Conservation (phyloP, 768 basidiomycete genomes). For the Phaffia tasmanica region DNA sequence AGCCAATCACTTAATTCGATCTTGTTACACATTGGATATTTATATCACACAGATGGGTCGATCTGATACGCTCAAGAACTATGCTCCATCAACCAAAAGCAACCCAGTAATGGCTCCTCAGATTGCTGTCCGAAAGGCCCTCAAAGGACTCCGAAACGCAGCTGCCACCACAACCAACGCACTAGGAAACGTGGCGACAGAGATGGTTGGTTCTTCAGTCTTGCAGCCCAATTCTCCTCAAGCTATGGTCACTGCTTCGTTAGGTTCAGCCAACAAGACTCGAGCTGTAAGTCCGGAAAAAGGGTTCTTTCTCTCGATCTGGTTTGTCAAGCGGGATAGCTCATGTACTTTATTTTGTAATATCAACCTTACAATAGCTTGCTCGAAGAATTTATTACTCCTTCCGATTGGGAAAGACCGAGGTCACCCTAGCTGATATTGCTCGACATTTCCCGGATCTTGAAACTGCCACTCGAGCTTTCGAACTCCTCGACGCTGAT, state of each 20-base stretch:
- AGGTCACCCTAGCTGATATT: constrained; percentile 58
- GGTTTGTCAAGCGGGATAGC: constrained; percentile 2
- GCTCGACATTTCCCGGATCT: constrained; percentile 54
- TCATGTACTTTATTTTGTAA: neutral
- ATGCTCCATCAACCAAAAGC: constrained; percentile 38
- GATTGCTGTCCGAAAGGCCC: constrained; percentile 55
- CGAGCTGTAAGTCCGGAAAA: constrained; percentile 44
- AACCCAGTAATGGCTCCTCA: constrained; percentile 45
- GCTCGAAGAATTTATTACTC: constrained; percentile 79
- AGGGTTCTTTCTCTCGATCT: neutral
- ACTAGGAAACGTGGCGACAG: constrained; percentile 48
- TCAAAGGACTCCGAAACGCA: constrained; percentile 51
- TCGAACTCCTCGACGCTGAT: constrained; percentile 42
- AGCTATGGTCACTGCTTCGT: constrained; percentile 66
- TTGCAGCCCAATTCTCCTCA: constrained; percentile 59
- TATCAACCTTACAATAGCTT: constrained; percentile 43
- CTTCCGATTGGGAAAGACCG: constrained; percentile 54
- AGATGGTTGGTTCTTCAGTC: constrained; percentile 55
- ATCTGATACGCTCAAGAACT: constrained; percentile 48
- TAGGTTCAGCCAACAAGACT: constrained; percentile 69
- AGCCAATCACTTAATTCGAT: neutral
- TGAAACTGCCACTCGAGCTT: constrained; percentile 49
- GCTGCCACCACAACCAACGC: constrained; percentile 38
- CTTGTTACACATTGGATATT: neutral
- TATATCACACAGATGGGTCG: constrained; percentile 43